Evolutionary conservation across 768 basidiomycete genomes (phyloP), one percentile per base, ranked within the genome.

Genomic region (Pholiota microspora): DNA sequence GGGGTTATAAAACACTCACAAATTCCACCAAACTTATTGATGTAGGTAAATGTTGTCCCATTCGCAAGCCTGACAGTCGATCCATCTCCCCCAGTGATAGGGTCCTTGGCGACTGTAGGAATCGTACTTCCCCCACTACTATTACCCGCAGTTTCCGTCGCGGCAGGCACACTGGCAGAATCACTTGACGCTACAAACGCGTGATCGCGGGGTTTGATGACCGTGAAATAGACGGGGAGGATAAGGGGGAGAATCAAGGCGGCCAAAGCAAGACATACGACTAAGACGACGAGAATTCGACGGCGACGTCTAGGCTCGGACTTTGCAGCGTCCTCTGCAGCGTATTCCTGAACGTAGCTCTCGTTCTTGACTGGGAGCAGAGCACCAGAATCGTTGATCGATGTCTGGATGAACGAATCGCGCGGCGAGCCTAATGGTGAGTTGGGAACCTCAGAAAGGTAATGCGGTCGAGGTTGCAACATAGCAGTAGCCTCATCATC

Each of bases 21-120:
- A 63, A 78, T 82, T 40, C 88, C 88, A 28, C 84, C 91, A 64
- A 91, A 88, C 12, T 78, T 71, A 69, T 94, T 95, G 55, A 74
- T 75, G 68, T 96, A 95, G 2, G 77, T 82, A 69, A 94, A 89
- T 2, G 78, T 83, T 0, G 81, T 70, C 1, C 93, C 94, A 64
- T 92, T 79, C 2, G 79, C 82, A n/a, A 76, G 72, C 7, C 76
- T 81, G 51, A 93, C 71, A 3, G 74, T 73, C 24, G 85, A 88
- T 9, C 91, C 91, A 63, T 89, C 83, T 15, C 82, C 80, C 10
- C 93, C 93, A 3, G 75, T 72, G 28, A 72, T 73, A 0, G 68
- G 59, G 24, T 49, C 51, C 25, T 51, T 53, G 13, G 42, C 18
- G 27, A 35, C 27, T 23, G 62, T 45, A 25, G 59, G 44, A n/a